Conservation (phyloP, 1,284 basidiomycete species). For the Acaromyces ingoldii region DNA sequence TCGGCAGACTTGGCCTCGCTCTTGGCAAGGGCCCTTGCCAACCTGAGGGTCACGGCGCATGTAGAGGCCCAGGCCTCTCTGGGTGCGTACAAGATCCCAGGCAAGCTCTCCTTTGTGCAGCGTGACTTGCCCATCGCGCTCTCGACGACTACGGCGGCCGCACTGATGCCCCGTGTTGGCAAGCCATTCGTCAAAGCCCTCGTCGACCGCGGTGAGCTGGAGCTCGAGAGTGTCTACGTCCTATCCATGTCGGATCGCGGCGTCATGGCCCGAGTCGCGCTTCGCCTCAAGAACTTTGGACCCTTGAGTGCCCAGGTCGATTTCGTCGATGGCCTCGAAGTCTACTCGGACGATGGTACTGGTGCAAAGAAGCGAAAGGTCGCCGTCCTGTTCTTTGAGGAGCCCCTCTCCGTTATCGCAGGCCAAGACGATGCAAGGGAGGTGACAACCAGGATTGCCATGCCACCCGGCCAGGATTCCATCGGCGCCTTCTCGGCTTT, state of each 20-base stretch:
- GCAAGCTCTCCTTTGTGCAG: conserved; percentile 27
- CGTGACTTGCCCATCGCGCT: conserved; percentile 36
- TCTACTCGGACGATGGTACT: not conserved
- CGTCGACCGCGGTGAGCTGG: conserved; percentile 27
- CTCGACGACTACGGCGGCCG: conserved; percentile 27
- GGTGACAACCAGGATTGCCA: not conserved
- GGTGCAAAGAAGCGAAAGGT: conserved; percentile 8
- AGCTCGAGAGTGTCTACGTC: conserved; percentile 24
- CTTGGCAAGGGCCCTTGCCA: conserved; percentile 18
- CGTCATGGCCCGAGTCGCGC: conserved; percentile 23
- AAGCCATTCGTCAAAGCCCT: conserved; percentile 30
- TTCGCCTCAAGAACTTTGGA: conserved; percentile 31
- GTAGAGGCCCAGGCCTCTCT: conserved; percentile 21
- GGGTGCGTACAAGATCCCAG: conserved; percentile 30
- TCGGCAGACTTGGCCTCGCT: conserved; percentile 19
- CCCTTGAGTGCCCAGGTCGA: conserved; percentile 28
- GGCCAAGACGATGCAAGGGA: not conserved
- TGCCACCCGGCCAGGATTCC: not conserved
- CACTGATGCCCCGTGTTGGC: conserved; percentile 27
- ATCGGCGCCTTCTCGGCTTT: conserved; percentile 25
- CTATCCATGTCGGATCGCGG: conserved; percentile 33
- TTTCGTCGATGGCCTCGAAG: conserved; percentile 10
- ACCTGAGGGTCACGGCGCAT: conserved; percentile 23
- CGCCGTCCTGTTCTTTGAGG: conserved; percentile 19
- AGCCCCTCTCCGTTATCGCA: conserved; percentile 16